These are phyloP conservation scores for Haberlea rhodopensis DNA, from an alignment of 257 asterid genomes.

Conservation along the genomic window DNA sequence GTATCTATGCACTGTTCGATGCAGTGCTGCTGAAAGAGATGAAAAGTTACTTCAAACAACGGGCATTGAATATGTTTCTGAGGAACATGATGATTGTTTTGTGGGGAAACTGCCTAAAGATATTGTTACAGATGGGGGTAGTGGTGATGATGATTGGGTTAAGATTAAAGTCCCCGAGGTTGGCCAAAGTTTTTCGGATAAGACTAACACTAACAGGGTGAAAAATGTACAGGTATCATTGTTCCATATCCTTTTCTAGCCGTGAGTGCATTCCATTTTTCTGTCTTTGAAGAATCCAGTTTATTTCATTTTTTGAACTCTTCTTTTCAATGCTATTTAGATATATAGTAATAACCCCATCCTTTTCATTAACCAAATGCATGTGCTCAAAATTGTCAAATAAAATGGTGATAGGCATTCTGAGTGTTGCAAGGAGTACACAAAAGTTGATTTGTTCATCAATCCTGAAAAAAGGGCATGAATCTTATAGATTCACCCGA, in stretches of 20 bases:
- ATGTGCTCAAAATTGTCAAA: too few relatives aligned
- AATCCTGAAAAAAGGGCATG: too few relatives aligned
- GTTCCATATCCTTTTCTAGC: slow-evolving; percentile 10
- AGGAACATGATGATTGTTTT: slow-evolving; percentile 31
- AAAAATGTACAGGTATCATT: slow-evolving; percentile 37
- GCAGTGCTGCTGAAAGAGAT: slow-evolving; percentile 72
- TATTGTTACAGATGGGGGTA: slow-evolving; percentile 37
- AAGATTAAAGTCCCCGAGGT: slow-evolving; percentile 53
- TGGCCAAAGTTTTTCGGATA: slow-evolving; percentile 33
- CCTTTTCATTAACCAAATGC: too few relatives aligned
- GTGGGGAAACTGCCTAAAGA: slow-evolving; percentile 37
- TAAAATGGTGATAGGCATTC: not conserved
- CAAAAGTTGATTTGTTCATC: not conserved
- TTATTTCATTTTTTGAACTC: not conserved
- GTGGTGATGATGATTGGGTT: slow-evolving; percentile 87
- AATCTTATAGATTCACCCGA: too few relatives aligned
- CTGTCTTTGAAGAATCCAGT: not conserved
- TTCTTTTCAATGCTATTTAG: not conserved
- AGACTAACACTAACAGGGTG: slow-evolving; percentile 23
- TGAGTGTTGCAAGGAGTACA: not conserved
- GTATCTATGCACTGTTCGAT: slow-evolving; percentile 85
- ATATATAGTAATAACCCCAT: not conserved
- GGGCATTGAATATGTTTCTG: slow-evolving; percentile 35
- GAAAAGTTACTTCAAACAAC: slow-evolving; percentile 50
- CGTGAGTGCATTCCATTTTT: not conserved